Evolutionary conservation across 164 flowering plant species (phyloP).

Genomic region (Taxillus chinensis): DNA sequence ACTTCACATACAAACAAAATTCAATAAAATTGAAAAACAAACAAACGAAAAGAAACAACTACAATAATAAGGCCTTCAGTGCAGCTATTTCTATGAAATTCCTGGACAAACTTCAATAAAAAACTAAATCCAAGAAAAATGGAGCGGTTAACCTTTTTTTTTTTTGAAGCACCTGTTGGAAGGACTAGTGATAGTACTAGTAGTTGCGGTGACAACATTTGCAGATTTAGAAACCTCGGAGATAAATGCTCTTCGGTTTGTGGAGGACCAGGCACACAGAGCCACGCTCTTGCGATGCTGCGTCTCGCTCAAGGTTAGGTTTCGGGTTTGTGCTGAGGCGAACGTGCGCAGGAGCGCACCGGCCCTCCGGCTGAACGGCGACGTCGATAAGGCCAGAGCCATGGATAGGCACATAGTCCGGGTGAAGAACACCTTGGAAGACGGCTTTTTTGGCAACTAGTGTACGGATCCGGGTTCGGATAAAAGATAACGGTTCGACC

Average conservation of each 20-base stretch:
- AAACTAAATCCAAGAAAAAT: not conserved
- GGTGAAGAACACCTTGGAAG: too few species aligned
- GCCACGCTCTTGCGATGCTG: constrained; percentile 3
- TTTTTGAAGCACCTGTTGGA: constrained; percentile 18
- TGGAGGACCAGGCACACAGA: constrained; percentile 8
- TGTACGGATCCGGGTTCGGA: too few species aligned
- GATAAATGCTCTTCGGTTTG: constrained; percentile 2
- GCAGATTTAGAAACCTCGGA: constrained; percentile 9
- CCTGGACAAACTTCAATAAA: not conserved
- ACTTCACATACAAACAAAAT: not conserved
- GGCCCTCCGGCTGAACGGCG: constrained; percentile 16
- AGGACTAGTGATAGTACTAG: constrained; percentile 5
- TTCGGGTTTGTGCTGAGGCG: constrained; percentile 13
- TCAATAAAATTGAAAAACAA: not conserved
- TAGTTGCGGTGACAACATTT: constrained; percentile 9
- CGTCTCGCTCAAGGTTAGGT: constrained; percentile 5
- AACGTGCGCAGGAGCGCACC: constrained; percentile 23
- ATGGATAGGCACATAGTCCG: not conserved
- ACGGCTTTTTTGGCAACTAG: too few species aligned
- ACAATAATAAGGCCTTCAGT: too few species aligned
- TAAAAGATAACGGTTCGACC: too few species aligned
- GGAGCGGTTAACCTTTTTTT: too few species aligned
- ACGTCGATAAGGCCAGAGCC: constrained; percentile 16
- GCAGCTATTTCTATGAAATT: too few species aligned
- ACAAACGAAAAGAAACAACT: not conserved